Evolutionary conservation across 2,329 filamentous ascomycete species (phyloP), one percentile per base, ranked within the genome.

Genomic region (Pseudopithomyces maydicus): DNA sequence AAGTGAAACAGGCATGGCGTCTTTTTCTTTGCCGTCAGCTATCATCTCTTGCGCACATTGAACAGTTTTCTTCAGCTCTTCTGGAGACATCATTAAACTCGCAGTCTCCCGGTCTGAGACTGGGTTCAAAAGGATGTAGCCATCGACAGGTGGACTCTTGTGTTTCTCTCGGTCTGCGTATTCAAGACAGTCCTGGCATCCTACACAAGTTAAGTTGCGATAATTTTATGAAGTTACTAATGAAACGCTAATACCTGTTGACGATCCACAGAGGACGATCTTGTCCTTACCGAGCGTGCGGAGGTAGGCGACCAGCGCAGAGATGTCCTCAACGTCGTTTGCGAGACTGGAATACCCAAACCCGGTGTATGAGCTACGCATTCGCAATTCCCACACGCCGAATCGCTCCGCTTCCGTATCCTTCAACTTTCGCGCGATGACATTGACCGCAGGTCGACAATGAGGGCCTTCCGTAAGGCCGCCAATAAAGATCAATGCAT

Each of bases 91-190:
- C 32, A 66, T 17, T 33, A 63, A 38, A 20, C 23, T 42, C 4
- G 61, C 65, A 20, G 58, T 62, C 36, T 60, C 50, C 14, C 61
- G 54, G 32, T 67, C 65, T 12, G 65, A 67, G 4, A 54, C 63
- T 2, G 63, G 61, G 3, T 47, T 58, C 50, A 61, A 57, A 15
- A 66, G 48, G 32, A 66, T 64, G 39, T 63, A 67, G 19, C 43
- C 47, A n/a, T 55, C 41, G n/a, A 59, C 44, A 20, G 12, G 44
- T 14, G 54, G 42, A 29, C 45, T 44, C 6, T 6, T 41, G 20
- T 54, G 19, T 26, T 32, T 54, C 8, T 39, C 22, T 14, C 33
- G 41, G 38, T 47, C 44, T 15, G 56, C 47, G 39, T 64, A 63
- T n/a, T 56, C 54, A 17, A 64, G 51, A 32, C 58, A 55, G 22